Percentiles rank a stretch among this genome's conserved stretches.
Evolutionary conservation across 2,329 filamentous ascomycete species (phyloP).

Genomic region (Alternaria angustiovoidea): DNA sequence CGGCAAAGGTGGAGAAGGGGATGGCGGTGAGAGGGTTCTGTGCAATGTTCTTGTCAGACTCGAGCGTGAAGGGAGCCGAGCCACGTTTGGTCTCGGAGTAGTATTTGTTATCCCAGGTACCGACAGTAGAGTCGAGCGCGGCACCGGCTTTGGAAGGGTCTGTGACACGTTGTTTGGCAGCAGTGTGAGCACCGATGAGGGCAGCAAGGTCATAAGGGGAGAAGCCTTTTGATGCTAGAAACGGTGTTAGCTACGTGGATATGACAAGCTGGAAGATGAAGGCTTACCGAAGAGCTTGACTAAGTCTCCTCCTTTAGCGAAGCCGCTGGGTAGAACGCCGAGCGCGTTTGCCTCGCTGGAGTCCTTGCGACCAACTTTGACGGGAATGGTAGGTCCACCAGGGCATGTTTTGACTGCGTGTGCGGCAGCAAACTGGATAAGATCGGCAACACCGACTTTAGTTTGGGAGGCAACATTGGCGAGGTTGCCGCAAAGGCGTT

Average conservation of each 20-base stretch:
- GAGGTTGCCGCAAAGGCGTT: conserved; percentile 53
- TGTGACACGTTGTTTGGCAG: conserved; percentile 40
- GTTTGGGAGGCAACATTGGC: conserved; percentile 53
- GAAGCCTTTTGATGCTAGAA: conserved; percentile 46
- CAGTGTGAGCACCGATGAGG: conserved; percentile 49
- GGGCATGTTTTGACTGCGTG: conserved; percentile 50
- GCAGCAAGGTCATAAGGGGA: conserved; percentile 49
- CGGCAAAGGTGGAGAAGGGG: conserved; percentile 34
- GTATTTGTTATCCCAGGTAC: conserved; percentile 49
- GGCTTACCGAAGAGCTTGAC: conserved; percentile 42
- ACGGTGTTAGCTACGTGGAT: not conserved
- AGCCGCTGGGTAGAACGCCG: conserved; percentile 35
- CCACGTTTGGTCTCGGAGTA: conserved; percentile 44
- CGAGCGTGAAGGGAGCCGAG: conserved; percentile 40
- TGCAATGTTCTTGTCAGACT: conserved; percentile 40
- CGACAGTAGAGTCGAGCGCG: conserved; percentile 46
- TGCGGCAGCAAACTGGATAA: conserved; percentile 50
- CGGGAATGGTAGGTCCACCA: conserved; percentile 43
- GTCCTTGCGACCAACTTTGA: conserved; percentile 47
- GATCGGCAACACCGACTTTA: conserved; percentile 44
- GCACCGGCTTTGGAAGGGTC: conserved; percentile 37
- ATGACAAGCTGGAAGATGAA: not conserved
- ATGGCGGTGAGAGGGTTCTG: conserved; percentile 29
- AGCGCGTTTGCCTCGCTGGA: conserved; percentile 31
- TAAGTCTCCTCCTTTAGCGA: conserved; percentile 25